A percentile compares a stretch with the other conserved stretches of the same genome.
Evolutionary conservation across 768 basidiomycete genomes (phyloP).

Genomic region (Mycena vulgaris): DNA sequence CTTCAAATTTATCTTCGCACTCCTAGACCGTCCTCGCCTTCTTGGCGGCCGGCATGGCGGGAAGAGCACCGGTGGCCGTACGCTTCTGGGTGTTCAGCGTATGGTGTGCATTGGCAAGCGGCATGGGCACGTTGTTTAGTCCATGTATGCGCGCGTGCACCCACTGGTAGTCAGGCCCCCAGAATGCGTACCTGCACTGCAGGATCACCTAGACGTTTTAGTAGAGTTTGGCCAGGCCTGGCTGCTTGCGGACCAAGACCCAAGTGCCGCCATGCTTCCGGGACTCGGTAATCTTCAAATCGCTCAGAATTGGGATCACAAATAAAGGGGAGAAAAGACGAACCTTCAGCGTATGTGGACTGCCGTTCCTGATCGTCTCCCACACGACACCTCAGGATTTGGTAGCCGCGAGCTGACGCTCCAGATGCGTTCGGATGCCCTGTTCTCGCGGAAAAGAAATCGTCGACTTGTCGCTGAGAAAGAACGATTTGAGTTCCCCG

Average conservation of each 20-base stretch:
- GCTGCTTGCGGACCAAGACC: constrained; percentile 30
- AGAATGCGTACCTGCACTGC: constrained; percentile 24
- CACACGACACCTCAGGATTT: constrained; percentile 25
- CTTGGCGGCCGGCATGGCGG: constrained; percentile 1
- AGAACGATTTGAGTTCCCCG: constrained; percentile 20
- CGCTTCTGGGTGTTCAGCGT: constrained; percentile 25
- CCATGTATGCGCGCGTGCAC: constrained; percentile 26
- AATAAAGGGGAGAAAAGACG: background rate
- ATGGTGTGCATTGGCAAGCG: constrained; percentile 10
- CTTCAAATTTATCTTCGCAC: too few species aligned
- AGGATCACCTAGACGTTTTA: constrained; percentile 28
- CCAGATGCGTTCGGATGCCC: constrained; percentile 33
- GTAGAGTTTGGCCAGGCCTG: constrained; percentile 21
- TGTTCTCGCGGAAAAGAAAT: constrained; percentile 6
- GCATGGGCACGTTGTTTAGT: background rate
- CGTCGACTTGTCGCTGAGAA: constrained; percentile 10
- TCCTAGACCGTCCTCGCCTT: constrained; percentile 20
- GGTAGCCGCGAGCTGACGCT: constrained; percentile 13
- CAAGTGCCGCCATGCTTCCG: constrained; percentile 34
- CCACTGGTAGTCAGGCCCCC: constrained; percentile 11
- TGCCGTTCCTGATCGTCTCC: constrained; percentile 15
- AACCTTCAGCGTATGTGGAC: constrained; percentile 35
- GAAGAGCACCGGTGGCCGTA: background rate
- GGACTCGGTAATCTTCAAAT: constrained; percentile 36
- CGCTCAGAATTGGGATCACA: background rate